Conservation (phyloP, 1,284 basidiomycete genomes). For the Ceratobasidium sp. region DNA sequence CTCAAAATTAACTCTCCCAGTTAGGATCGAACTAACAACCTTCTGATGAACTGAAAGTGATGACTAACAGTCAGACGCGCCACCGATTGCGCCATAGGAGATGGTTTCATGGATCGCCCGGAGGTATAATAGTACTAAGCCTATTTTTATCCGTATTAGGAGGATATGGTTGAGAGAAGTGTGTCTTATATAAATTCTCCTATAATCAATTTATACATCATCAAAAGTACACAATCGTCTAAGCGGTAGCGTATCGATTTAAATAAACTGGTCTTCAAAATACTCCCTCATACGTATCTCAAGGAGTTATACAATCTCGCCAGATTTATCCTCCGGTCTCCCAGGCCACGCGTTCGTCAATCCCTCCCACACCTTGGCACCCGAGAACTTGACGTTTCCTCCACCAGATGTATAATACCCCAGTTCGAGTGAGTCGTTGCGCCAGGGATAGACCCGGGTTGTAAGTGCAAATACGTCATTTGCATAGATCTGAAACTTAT, state of each 20-base stretch:
- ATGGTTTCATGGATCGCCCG: too few relatives aligned
- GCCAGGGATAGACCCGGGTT: slow-evolving; percentile 39
- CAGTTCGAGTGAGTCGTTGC: slow-evolving; percentile 34
- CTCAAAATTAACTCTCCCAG: slow-evolving; percentile 4
- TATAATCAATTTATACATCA: too few relatives aligned
- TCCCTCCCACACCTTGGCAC: slow-evolving; percentile 35
- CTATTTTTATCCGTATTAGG: too few relatives aligned
- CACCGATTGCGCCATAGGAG: slow-evolving; percentile 23
- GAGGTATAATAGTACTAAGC: too few relatives aligned
- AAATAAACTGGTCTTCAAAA: too few relatives aligned
- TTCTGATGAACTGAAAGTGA: slow-evolving; percentile 11
- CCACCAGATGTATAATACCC: slow-evolving; percentile 37
- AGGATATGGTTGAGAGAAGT: too few relatives aligned
- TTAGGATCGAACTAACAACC: slow-evolving; percentile 26
- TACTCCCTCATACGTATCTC: too few relatives aligned
- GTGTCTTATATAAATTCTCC: too few relatives aligned
- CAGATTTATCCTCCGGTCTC: slow-evolving; percentile 27
- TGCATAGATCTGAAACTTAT: slow-evolving; percentile 28
- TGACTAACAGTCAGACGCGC: slow-evolving; percentile 27
- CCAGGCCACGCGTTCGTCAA: slow-evolving; percentile 40
- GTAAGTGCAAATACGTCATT: slow-evolving; percentile 44
- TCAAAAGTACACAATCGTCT: too few relatives aligned
- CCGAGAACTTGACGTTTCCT: slow-evolving; percentile 33
- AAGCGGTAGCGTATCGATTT: too few relatives aligned
- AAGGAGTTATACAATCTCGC: slow-evolving; percentile 36